Evolutionary conservation across 2,329 filamentous ascomycete genomes (phyloP).

Genomic region (Raffaelea deltoideospora): DNA sequence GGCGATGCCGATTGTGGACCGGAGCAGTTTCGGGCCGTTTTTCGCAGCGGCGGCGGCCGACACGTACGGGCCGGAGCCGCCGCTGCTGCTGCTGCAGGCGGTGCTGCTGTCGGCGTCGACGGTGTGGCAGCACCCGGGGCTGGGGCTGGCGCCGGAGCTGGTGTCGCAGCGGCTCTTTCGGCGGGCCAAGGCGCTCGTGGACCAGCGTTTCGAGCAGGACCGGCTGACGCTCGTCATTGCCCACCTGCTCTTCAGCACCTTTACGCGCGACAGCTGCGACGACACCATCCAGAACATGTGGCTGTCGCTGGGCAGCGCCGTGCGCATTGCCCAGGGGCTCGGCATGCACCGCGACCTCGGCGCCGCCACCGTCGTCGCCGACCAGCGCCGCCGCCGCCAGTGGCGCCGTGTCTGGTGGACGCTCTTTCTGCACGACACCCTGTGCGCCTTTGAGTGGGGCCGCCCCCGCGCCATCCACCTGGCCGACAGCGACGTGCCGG

Average conservation of each 20-base stretch:
- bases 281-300: background rate
- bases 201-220: background rate
- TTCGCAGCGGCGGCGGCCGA: background rate
- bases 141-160: background rate
- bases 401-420: background rate
- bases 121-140: background rate
- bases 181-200: background rate
- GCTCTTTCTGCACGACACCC: background rate
- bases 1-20: background rate
- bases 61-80: background rate
- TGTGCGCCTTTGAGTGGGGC: background rate
- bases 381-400: background rate
- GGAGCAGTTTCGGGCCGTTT: background rate
- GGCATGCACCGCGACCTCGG: background rate
- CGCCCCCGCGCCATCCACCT: background rate
- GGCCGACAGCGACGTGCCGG: background rate
- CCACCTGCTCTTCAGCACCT: background rate
- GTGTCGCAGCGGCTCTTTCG: background rate
- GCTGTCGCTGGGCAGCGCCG: background rate
- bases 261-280: background rate
- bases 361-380: background rate
- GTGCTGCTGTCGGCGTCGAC: background rate
- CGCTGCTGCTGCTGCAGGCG: background rate
- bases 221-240: background rate
- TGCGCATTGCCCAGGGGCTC: background rate